Base-by-base conservation (phyloP, 2,329 filamentous ascomycete genomes). In the Pseudocercospora crystallina region DNA sequence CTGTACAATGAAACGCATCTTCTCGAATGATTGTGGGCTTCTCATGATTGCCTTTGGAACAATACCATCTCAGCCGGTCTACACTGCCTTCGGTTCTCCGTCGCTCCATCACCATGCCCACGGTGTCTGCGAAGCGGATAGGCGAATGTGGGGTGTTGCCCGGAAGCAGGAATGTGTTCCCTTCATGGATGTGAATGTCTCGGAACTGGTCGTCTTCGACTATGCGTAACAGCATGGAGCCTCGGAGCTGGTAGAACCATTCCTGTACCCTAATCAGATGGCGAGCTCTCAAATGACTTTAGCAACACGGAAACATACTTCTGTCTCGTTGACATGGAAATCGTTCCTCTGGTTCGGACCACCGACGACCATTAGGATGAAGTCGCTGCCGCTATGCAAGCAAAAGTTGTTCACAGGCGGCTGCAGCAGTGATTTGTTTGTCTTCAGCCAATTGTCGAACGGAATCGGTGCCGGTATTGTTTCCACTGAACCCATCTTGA, bases 341-440 rank as follows among this genome's bases (percentile, higher is more conserved):
- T 97, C 92, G 48, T 90, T 96, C 57, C 92, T 84, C 56, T 89
- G 89, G 71, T 97, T 97, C 64, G 94, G 94, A 8, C 94, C 92
- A 68, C 94, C 94, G 58, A 97, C 91, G 62, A 96, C 90, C 88
- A 92, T 94, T n/a, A n/a, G n/a, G 40, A 86, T 90, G 51, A 92
- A 82, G 65, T 82, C 81, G 49, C 87, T 81, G 75, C 95, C 95
- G 69, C 95, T 87, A 76, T 96, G 95, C 64, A 97, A 89, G 74
- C 91, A 96, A 77, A 94, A 95, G 76, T 97, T 97, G 76, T 96
- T 96, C 66, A 97, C 85, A 2, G 94, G 94, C 0, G 94, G 94
- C 70, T 96, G 84, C 47, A 96, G 82, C 54, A 96, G 84, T 69
- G 96, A 90, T 0, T 86, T 86, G 73, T 97, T 96, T 69, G 90